Evolutionary conservation across 257 asterid genomes (phyloP), one percentile per base, ranked within the genome.

Genomic region (Gentiana straminea): DNA sequence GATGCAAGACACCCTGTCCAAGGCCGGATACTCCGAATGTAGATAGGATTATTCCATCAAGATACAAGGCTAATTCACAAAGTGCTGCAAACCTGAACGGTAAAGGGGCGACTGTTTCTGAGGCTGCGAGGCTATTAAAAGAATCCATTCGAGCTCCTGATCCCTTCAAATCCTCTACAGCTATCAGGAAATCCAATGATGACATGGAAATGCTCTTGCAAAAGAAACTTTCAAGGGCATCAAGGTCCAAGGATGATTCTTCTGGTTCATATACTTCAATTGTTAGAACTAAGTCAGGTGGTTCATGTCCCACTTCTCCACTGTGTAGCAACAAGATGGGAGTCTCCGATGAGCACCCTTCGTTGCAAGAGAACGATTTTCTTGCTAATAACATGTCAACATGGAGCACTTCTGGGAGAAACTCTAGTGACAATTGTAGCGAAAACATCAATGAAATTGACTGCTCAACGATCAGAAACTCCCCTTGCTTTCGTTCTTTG

Each of bases 81-180:
- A 73, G 64, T 58, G 52, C 65, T 63, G 72, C 51, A 76, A 39
- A 36, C 5, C 58, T 66, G 24, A 64, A 74, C 69, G 66, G 66
- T 13, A 71, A 32, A 51, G 58, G 64, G 2, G 62, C 60, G 13
- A 38, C 71, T 13, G 84, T 79, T 41, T 70, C 78, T 5, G 84
- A 84, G 2, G 97, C 97, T n/a, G 75, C 82, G 24, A 73, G 82
- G 75, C 72, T 85, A n/a, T 65, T 81, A 72, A 94, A 70, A 35
- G 89, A 80, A 72, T 88, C 83, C 60, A 84, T 83, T 37, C 63
- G 75, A 4, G 67, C 62, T 50, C 74, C 57, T 36, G 35, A 59
- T 45, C 49, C 13, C 4, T 33, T 50, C 15, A 10, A 33, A 24
- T 33, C 51, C 9, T 33, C 34, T 44, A 51, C 11, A 39, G 7